Evolutionary conservation across 106 monocot genomes (phyloP).

Genomic region (Dactylorhiza incarnata): DNA sequence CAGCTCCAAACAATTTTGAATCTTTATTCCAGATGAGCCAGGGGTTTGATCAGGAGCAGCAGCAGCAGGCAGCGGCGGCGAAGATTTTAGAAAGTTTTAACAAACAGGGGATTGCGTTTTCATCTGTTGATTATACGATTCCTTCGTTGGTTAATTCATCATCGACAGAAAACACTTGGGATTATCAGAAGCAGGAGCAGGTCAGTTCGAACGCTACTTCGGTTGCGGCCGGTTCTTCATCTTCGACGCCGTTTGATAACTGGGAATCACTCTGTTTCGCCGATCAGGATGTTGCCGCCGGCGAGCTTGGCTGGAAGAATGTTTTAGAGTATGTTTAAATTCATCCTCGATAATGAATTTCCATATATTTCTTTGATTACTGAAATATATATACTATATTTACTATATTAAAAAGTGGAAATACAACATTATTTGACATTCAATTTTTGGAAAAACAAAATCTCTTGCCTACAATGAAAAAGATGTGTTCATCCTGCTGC

Average conservation of each 20-base stretch:
- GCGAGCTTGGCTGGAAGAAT: constrained; percentile 8
- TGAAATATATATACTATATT: too few relatives aligned
- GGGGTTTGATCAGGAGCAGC: neutral
- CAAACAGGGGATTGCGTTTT: neutral
- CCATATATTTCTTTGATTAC: too few relatives aligned
- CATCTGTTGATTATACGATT: neutral
- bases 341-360: too few relatives aligned
- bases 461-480: too few relatives aligned
- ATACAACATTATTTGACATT: too few relatives aligned
- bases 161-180: neutral
- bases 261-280: neutral
- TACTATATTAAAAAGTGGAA: too few relatives aligned
- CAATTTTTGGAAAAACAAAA: too few relatives aligned
- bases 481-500: too few relatives aligned
- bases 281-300: neutral
- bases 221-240: neutral
- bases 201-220: neutral
- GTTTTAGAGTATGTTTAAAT: neutral
- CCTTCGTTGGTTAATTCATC: neutral
- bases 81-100: neutral
- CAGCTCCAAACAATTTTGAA: neutral
- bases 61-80: neutral
- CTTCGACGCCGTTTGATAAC: neutral
- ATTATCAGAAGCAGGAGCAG: neutral
- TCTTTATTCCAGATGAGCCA: neutral